Evolutionary conservation across 164 flowering plant genomes (phyloP).

Genomic region (Akebia trifoliata): DNA sequence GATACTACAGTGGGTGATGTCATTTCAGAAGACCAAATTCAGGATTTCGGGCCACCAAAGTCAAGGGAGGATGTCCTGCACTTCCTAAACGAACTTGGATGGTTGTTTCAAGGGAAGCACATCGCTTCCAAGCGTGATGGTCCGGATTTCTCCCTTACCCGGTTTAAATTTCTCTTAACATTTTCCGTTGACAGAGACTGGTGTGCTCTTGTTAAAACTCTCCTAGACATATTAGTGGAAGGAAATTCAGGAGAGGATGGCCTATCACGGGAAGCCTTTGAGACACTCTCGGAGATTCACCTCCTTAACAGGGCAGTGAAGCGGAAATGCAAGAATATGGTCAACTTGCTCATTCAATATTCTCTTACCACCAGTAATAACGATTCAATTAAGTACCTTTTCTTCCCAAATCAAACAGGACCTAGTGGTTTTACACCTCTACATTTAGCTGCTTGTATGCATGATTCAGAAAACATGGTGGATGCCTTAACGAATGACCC

Average conservation of each 20-base stretch:
- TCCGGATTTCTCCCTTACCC: conserved; percentile 37
- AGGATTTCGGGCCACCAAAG: conserved; percentile 33
- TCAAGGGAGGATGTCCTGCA: conserved; percentile 61
- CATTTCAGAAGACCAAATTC: conserved; percentile 29
- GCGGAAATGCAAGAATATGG: conserved; percentile 60
- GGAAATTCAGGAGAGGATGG: conserved; percentile 27
- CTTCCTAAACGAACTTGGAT: conserved; percentile 89
- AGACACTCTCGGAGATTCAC: conserved; percentile 49
- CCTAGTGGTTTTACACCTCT: conserved; percentile 84
- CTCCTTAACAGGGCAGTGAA: conserved; percentile 75
- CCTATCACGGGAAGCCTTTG: conserved; percentile 35
- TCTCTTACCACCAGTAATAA: conserved; percentile 20
- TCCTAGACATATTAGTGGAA: conserved; percentile 60
- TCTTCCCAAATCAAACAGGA: conserved; percentile 60
- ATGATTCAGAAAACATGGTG: conserved; percentile 52
- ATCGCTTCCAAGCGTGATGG: conserved; percentile 19
- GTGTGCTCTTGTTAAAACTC: conserved; percentile 55
- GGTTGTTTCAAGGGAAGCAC: conserved; percentile 80
- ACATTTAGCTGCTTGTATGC: conserved; percentile 78
- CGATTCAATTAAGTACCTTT: conserved; percentile 43
- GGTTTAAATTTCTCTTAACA: conserved; percentile 62
- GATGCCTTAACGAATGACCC: conserved; percentile 84
- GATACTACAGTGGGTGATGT: conserved; percentile 25
- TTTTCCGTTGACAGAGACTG: conserved; percentile 75
- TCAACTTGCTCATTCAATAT: conserved; percentile 64